Base-by-base conservation (phyloP, 345 rosid species). In the Acer saccharum region DNA sequence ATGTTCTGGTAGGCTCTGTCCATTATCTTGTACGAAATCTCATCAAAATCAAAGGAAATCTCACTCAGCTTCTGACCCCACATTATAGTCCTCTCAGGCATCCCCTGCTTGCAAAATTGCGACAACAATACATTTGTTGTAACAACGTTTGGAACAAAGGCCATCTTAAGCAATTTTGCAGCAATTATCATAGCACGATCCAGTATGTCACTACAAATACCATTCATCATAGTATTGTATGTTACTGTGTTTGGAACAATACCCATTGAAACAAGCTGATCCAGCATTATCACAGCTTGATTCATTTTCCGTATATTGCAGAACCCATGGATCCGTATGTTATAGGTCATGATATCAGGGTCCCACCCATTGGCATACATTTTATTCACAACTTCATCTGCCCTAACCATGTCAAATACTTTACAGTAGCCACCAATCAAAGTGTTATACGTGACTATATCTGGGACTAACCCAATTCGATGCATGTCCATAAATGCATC, bases 81-180 rank as follows among this genome's bases (percentile, higher is more conserved):
- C 75, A 82, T 72, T 68, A 90, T 65, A 32, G 92, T 73, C 85
- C 80, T 90, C 74, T 89, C 86, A 6, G 93, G 89, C 91, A 92
- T 87, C 61, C 97, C 94, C 39, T 88, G 94, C 85, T 83, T 89
- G 88, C 77, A 88, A 68, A 87, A 89, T 20, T 88, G 90, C 50
- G 97, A 86, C 77, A 92, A 63, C 52, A 92, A 77, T 18, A 83
- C 75, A 70, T 92, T 92, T 68, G 75, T 74, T 0, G 97, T 92
- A 25, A 84, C 76, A 52, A 87, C 84, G 71, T 92, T 86, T 41
- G 97, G 94, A 77, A 86, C 73, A 78, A 90, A 90, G 72, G 90
- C 89, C 90, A 89, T 86, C 90, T 92, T 92, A 54, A 92, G 85
- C 87, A 92, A 82, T 74, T 89, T 92, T 61, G 92, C 97, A 77